These are phyloP conservation scores for Croton laevigatus DNA, from an alignment of 441 rosid species.

Conservation along the genomic window DNA sequence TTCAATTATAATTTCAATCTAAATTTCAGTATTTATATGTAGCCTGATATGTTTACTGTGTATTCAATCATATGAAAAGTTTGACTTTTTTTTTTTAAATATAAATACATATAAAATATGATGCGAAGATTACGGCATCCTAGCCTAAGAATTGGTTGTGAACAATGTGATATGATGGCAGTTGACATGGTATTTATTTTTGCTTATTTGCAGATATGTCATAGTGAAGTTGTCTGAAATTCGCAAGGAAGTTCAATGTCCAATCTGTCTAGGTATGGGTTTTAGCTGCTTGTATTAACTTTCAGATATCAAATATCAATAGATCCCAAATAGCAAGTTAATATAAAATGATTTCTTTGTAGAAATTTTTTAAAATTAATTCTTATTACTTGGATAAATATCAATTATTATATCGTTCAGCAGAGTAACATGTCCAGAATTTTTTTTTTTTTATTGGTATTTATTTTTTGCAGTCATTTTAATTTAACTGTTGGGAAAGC, in stretches of 20 bases:
- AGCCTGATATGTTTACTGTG: neutral
- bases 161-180: constrained; percentile 7
- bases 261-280: constrained; percentile 68
- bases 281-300: constrained; percentile 15
- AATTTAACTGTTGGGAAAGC: neutral
- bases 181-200: constrained; percentile 11
- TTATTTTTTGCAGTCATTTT: neutral
- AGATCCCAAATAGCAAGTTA: constrained; percentile 5
- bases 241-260: constrained; percentile 78
- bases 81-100: neutral
- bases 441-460: neutral
- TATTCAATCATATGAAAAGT: neutral
- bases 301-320: neutral
- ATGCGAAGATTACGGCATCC: constrained; percentile 7
- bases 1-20: neutral
- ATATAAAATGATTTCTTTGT: neutral
- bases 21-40: neutral
- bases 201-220: constrained; percentile 47
- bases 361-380: neutral
- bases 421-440: neutral
- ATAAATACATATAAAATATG: constrained; percentile 5
- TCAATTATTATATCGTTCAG: neutral
- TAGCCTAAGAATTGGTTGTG: constrained; percentile 1
- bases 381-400: neutral
- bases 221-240: constrained; percentile 47